Conservation (phyloP, 129 eudicot species). For the Deinandra increscens region DNA sequence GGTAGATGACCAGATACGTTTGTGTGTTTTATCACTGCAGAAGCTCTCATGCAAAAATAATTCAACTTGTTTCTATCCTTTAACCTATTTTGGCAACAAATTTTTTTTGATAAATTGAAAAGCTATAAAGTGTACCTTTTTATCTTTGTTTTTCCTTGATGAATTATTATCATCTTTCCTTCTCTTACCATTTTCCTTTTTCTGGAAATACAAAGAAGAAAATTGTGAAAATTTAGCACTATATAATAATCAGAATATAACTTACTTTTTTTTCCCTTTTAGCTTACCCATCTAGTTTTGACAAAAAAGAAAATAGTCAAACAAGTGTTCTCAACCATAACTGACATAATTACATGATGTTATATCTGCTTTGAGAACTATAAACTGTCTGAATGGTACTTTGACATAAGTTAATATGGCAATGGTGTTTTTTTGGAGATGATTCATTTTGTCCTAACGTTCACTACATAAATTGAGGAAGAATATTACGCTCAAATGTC, state of each 20-base stretch:
- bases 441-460: neutral
- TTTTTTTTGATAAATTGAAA: conserved; percentile 1
- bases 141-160: conserved; percentile 77
- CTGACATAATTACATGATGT: neutral
- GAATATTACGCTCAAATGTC: neutral
- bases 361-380: neutral
- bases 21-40: too few relatives aligned
- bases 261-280: neutral
- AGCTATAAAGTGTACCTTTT: conserved; percentile 51
- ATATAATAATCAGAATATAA: neutral
- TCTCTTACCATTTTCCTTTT: conserved; percentile 88
- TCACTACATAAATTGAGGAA: neutral
- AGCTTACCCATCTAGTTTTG: neutral
- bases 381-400: neutral
- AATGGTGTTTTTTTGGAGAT: neutral
- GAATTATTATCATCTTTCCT: conserved; percentile 74
- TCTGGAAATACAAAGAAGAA: conserved; percentile 46
- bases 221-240: neutral
- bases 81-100: conserved; percentile 6
- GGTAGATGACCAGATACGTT: too few relatives aligned
- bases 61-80: neutral
- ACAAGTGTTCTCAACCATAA: neutral
- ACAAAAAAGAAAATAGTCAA: neutral
- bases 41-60: too few relatives aligned
- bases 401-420: neutral